Evolutionary conservation across 495 filamentous ascomycete genomes (phyloP), one percentile per base, ranked within the genome.

Genomic region (Aspergillus heteromorphus): DNA sequence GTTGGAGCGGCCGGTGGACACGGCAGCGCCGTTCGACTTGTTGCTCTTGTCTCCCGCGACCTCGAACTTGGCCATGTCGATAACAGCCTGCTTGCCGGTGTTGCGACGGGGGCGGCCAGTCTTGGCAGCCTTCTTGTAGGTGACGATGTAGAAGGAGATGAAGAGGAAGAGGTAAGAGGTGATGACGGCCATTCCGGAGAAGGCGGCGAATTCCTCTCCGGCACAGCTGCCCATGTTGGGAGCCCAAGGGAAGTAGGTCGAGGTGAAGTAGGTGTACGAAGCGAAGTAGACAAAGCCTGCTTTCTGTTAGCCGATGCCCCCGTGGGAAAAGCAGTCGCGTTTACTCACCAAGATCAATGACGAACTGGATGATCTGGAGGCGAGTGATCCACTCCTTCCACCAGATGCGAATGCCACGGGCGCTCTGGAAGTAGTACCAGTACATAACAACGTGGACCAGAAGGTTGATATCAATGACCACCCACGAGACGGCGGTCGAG

Each of bases 121-220:
- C 79, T 88, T 89, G 64, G 81, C 80, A 48, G 82, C 77, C 83
- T 95, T 96, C 74, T 88, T 91, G 78, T 98, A 98, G 51, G 93
- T 98, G 45, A 90, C 89, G 58, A 95, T 78, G 82, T 98, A 98
- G 87, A 98, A 98, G 48, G 87, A 91, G 78, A 98, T 96, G 83
- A 98, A 98, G 53, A 98, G 88, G 58, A 97, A 77, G 52, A 98
- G 84, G 81, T 98, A 98, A 40, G 88, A 93, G 74, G 79, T 88
- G 63, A 98, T 75, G 65, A 96, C 95, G 54, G 78, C 89, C 53
- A 96, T 92, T 61, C 93, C 93, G 49, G 92, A 83, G 68, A 97
- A 89, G 21, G 93, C 93, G 49, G 93, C 93, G 65, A 96, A 97
- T 75, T 98, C 93, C 79, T 97, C 93, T 61, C 93, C 93, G 14